Percentiles rank a stretch among this genome's conserved stretches.
phyloP scores from a whole-genome alignment of 495 filamentous ascomycete species.

The Talaromyces stipitatus region DNA sequence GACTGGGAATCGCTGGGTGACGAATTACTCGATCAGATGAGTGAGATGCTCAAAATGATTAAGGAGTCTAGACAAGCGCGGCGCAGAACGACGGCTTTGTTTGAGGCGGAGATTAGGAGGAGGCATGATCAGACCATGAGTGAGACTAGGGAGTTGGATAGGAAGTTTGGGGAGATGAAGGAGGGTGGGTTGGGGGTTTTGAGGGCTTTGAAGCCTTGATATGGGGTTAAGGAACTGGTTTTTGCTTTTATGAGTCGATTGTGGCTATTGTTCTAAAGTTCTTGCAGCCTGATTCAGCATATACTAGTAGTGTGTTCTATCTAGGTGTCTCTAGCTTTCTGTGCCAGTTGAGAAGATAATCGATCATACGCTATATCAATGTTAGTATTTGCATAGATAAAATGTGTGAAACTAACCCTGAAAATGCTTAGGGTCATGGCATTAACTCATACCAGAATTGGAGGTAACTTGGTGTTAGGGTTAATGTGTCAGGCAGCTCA shows the following conservation, averaged over 20 bases:
- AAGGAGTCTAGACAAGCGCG: constrained; percentile 57
- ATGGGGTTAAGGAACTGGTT: no score
- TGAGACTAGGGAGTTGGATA: constrained; percentile 28
- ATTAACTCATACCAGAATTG: no score
- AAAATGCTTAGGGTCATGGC: no score
- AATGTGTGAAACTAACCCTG: no score
- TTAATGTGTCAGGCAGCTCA: no score
- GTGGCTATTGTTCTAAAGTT: no score
- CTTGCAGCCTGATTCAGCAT: background rate
- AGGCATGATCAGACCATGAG: constrained; percentile 36
- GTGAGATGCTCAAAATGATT: constrained; percentile 52
- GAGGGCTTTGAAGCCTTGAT: constrained; percentile 28
- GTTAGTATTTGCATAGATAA: no score
- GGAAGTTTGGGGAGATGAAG: constrained; percentile 36
- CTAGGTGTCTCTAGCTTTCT: no score
- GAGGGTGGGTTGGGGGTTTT: constrained; percentile 34
- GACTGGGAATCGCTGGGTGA: constrained; percentile 85
- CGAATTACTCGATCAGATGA: constrained; percentile 65
- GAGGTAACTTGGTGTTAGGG: no score
- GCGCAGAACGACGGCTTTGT: constrained; percentile 53
- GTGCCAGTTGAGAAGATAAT: no score
- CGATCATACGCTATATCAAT: no score
- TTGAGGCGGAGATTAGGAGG: constrained; percentile 59
- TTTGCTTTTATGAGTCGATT: background rate
- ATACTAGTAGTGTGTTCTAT: no score